phyloP scores from a whole-genome alignment of 176 grass and related monocot species.

The Eremochloa ophiuroides region DNA sequence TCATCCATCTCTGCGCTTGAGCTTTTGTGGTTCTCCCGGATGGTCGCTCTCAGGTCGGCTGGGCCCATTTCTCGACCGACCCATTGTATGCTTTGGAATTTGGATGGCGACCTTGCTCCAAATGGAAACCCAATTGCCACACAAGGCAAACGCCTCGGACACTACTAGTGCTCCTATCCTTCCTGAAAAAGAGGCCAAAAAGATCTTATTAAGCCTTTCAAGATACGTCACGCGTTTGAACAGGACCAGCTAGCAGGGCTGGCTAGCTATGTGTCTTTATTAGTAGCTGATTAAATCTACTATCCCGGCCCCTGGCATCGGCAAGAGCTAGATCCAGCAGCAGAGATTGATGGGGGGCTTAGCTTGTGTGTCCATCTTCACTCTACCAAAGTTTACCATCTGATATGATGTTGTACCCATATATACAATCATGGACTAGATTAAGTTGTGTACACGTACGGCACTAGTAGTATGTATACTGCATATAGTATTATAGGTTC shows the following conservation, averaged over 20 bases:
- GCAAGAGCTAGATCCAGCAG: background rate
- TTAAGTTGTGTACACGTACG: background rate
- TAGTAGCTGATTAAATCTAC: background rate
- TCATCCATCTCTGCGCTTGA: constrained; percentile 1
- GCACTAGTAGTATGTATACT: background rate
- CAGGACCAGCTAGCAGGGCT: background rate
- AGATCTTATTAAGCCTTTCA: constrained; percentile 28
- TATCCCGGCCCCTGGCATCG: background rate
- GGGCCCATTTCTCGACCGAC: constrained; percentile 46
- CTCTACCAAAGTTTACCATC: background rate
- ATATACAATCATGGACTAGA: background rate
- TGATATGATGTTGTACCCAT: background rate
- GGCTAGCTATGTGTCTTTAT: background rate
- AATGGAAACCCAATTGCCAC: constrained; percentile 43
- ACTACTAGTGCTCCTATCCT: constrained; percentile 14
- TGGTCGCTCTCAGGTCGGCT: constrained; percentile 18
- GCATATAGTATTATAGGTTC: background rate
- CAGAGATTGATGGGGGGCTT: background rate
- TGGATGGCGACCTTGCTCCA: constrained; percentile 55
- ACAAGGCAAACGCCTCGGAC: constrained; percentile 29
- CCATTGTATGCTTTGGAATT: constrained; percentile 61
- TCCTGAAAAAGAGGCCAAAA: constrained; percentile 18
- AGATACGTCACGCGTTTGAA: constrained; percentile 17
- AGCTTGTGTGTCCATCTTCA: background rate
- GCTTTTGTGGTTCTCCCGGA: background rate